Conservation (phyloP, 2,329 filamentous ascomycete genomes). For the Graphiopsis chlorocephala region DNA sequence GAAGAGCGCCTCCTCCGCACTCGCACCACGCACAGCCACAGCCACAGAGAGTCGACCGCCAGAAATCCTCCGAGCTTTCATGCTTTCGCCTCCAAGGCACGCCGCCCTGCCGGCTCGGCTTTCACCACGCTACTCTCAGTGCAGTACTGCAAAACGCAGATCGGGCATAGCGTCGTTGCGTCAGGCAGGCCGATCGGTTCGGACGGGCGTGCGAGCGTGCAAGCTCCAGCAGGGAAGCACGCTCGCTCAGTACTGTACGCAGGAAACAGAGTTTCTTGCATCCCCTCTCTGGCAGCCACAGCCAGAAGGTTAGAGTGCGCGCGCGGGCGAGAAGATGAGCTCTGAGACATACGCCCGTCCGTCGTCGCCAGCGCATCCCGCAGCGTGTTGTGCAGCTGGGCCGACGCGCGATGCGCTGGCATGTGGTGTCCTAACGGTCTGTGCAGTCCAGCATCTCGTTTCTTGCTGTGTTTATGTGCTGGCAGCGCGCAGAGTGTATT, state of each 20-base stretch:
- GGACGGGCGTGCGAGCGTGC: neutral
- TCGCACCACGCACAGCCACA: neutral
- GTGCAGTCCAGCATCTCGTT: neutral
- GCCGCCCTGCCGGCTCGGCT: neutral
- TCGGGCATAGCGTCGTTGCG: neutral
- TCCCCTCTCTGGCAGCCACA: neutral
- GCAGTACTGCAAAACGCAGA: neutral
- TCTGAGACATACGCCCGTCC: neutral
- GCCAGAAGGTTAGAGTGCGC: neutral
- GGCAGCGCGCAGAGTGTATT: neutral
- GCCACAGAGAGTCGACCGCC: neutral
- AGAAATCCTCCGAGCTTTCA: neutral
- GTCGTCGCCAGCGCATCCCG: constrained; percentile 1
- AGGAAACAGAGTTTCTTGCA: neutral
- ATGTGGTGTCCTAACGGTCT: neutral
- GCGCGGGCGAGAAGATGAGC: neutral
- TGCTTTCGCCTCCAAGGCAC: neutral
- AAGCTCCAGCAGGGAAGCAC: neutral
- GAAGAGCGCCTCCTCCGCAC: neutral
- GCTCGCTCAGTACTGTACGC: too few relatives aligned
- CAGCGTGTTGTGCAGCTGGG: neutral
- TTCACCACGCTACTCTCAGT: neutral
- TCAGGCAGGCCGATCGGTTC: neutral
- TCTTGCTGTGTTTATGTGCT: neutral
- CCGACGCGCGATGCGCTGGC: constrained; percentile 4